Evolutionary conservation across 73 alveolate genomes (phyloP).

Genomic region (Paramecium biaurelia): DNA sequence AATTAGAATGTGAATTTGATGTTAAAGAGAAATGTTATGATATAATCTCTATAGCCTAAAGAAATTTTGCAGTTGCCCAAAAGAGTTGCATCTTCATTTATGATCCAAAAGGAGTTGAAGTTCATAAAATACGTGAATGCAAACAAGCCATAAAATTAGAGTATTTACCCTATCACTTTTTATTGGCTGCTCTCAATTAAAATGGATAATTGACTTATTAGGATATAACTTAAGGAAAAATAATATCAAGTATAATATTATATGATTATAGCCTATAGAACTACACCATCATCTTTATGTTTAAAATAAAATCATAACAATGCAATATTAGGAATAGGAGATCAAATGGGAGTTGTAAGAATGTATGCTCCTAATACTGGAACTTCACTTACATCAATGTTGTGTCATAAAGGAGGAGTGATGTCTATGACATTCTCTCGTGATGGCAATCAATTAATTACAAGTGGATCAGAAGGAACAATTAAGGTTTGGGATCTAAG

Average conservation of each 20-base stretch:
- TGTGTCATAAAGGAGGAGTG: constrained; percentile 92
- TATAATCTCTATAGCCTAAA: neutral
- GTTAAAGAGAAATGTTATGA: constrained; percentile 72
- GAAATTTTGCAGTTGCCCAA: constrained; percentile 82
- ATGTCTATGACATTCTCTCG: constrained; percentile 73
- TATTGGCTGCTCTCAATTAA: constrained; percentile 82
- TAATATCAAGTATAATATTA: constrained; percentile 62
- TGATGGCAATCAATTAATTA: constrained; percentile 87
- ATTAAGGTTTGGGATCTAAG: constrained; percentile 95
- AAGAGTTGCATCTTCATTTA: constrained; percentile 85
- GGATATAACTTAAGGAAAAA: constrained; percentile 92
- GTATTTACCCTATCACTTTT: constrained; percentile 92
- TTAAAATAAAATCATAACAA: constrained; percentile 81
- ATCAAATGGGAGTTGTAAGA: constrained; percentile 87
- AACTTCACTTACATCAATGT: constrained; percentile 84
- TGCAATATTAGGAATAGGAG: constrained; percentile 91
- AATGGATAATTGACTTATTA: constrained; percentile 82
- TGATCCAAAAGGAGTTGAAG: constrained; percentile 94
- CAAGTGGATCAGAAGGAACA: constrained; percentile 94
- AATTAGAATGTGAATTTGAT: constrained; percentile 84
- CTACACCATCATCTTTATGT: constrained; percentile 60
- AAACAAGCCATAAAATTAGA: constrained; percentile 85
- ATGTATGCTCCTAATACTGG: constrained; percentile 97
- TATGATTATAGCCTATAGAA: neutral
- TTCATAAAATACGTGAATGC: constrained; percentile 84